A percentile compares a stretch with the other conserved stretches of the same genome.
These are phyloP conservation scores for Ustilago lituana DNA, from an alignment of 1,284 basidiomycete genomes.

Conservation along the genomic window DNA sequence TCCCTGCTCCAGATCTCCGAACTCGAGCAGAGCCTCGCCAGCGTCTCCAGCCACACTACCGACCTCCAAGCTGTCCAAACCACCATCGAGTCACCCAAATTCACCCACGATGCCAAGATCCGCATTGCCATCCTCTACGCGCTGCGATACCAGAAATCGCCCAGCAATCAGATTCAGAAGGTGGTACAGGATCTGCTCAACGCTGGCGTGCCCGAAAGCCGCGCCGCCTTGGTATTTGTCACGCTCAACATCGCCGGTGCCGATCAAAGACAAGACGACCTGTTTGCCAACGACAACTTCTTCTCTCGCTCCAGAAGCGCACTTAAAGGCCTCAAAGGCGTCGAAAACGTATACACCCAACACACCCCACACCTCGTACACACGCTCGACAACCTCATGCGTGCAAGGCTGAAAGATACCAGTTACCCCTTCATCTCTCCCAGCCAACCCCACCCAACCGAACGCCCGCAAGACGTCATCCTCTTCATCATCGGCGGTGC, in stretches of 20 bases:
- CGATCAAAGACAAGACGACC: constrained; percentile 95
- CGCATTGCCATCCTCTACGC: constrained; percentile 94
- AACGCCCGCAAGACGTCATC: constrained; percentile 64
- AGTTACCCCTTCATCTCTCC: constrained; percentile 78
- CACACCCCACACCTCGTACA: constrained; percentile 92
- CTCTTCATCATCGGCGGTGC: constrained; percentile 65
- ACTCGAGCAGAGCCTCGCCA: constrained; percentile 94
- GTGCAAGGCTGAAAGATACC: constrained; percentile 83
- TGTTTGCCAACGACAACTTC: constrained; percentile 95
- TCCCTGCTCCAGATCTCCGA: constrained; percentile 83
- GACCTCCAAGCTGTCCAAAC: constrained; percentile 75
- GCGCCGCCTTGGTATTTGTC: constrained; percentile 91
- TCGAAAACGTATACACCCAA: constrained; percentile 99
- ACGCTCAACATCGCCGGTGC: constrained; percentile 92
- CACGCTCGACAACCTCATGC: constrained; percentile 88
- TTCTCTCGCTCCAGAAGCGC: constrained; percentile 94
- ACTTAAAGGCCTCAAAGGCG: constrained; percentile 94
- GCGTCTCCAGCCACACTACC: constrained; percentile 80
- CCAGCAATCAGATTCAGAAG: constrained; percentile 81
- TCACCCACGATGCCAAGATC: constrained; percentile 84
- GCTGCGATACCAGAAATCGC: constrained; percentile 91
- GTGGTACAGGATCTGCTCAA: constrained; percentile 83
- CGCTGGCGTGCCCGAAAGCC: constrained; percentile 82
- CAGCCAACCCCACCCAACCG: constrained; percentile 6
- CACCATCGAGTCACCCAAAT: constrained; percentile 71